Percentiles rank a stretch among this genome's conserved stretches.
Conservation (phyloP, 192 early-diverging fungal species). For the Coemansia asiatica region DNA sequence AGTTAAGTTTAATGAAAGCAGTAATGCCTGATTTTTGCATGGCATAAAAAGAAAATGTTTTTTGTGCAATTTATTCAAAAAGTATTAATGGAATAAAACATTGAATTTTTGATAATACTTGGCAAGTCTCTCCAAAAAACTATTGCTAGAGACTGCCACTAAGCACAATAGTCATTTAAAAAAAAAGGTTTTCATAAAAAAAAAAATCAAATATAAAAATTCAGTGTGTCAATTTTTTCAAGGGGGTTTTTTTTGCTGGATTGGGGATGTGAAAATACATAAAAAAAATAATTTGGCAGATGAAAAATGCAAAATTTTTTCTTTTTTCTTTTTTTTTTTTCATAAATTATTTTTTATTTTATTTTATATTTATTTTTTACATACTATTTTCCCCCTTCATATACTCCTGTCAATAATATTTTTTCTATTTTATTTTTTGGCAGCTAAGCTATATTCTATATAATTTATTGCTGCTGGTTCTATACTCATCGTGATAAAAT, state of each 20-base stretch:
- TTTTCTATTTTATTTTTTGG: slow-evolving; percentile 2
- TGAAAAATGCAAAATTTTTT: slow-evolving; percentile 1
- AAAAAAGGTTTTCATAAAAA: too few relatives aligned
- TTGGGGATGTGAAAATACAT: not conserved
- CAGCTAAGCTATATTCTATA: too few relatives aligned
- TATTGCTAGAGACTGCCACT: too few relatives aligned
- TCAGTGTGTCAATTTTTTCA: too few relatives aligned
- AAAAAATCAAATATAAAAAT: not conserved
- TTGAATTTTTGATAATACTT: too few relatives aligned
- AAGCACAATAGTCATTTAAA: too few relatives aligned
- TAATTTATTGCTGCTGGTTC: too few relatives aligned
- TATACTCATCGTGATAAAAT: too few relatives aligned
- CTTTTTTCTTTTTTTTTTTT: slow-evolving; percentile 2
- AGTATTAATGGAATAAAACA: too few relatives aligned
- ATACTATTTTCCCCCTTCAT: not conserved
- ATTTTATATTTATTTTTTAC: not conserved
- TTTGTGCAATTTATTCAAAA: too few relatives aligned
- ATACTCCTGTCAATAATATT: not conserved
- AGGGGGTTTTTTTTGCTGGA: slow-evolving; percentile 2
- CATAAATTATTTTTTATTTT: not conserved
- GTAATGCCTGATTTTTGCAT: not conserved
- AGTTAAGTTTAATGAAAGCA: not conserved
- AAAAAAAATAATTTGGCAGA: too few relatives aligned
- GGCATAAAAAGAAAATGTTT: not conserved
- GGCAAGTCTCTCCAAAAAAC: too few relatives aligned